Percentiles rank a stretch among this genome's conserved stretches.
phyloP scores from a whole-genome alignment of 2,329 filamentous ascomycete species.

The Trichoderma oligosporum region DNA sequence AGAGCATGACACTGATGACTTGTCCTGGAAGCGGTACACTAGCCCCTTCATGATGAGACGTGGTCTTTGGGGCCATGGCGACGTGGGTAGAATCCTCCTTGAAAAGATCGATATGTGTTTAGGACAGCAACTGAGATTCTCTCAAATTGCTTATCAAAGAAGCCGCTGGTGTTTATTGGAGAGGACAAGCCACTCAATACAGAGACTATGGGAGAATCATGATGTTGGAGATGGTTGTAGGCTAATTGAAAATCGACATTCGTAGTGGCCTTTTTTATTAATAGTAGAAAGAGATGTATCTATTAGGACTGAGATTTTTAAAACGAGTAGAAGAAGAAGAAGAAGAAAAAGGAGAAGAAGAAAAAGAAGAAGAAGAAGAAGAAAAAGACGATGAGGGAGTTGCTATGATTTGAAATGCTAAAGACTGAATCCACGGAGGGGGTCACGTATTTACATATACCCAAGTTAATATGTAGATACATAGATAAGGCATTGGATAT shows the following conservation, averaged over 20 bases:
- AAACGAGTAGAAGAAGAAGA: not conserved
- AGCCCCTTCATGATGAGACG: slow-evolving; percentile 2
- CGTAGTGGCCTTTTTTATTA: not conserved
- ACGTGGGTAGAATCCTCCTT: not conserved
- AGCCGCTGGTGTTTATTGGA: not conserved
- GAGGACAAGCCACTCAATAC: not conserved
- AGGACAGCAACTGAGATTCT: not conserved
- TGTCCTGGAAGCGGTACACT: slow-evolving; percentile 35
- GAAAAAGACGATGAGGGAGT: too few species aligned
- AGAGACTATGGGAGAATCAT: not conserved
- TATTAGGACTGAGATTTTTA: not conserved
- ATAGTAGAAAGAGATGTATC: not conserved
- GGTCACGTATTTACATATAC: too few species aligned
- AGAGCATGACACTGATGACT: slow-evolving; percentile 35
- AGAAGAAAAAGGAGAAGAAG: not conserved
- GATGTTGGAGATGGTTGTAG: not conserved
- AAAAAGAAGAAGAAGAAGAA: not conserved
- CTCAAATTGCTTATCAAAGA: not conserved
- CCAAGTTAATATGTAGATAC: too few species aligned
- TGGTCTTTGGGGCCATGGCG: slow-evolving; percentile 1
- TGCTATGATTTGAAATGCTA: too few species aligned
- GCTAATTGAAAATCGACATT: not conserved
- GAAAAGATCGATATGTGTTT: not conserved
- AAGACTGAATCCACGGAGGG: too few species aligned
- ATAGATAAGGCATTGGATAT: too few species aligned